These are phyloP conservation scores for Gaeumannomyces tritici DNA, from an alignment of 2,329 filamentous ascomycete genomes.

Conservation along the genomic window DNA sequence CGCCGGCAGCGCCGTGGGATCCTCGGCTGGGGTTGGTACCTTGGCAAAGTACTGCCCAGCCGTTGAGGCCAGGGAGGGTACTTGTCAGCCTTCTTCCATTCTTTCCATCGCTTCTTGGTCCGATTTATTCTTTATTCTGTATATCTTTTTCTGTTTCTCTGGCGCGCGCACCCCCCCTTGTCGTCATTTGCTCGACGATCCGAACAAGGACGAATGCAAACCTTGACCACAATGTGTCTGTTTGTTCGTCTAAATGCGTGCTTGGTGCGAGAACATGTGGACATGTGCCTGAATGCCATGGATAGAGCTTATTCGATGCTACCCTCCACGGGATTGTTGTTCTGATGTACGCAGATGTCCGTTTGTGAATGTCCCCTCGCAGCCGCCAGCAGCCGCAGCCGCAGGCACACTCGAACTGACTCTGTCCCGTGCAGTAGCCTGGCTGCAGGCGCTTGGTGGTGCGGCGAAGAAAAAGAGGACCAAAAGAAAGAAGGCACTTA, in stretches of 20 bases:
- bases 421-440: background rate
- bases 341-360: background rate
- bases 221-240: background rate
- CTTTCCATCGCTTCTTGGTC: background rate
- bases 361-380: too few relatives aligned
- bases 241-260: background rate
- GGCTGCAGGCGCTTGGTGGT: background rate
- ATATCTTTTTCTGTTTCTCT: background rate
- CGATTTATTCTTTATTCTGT: background rate
- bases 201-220: background rate
- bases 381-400: background rate
- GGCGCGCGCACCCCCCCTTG: background rate
- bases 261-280: background rate
- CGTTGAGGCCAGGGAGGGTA: constrained; percentile 2
- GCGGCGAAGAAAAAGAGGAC: background rate
- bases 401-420: background rate
- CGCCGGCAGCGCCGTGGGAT: constrained; percentile 12
- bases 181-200: background rate
- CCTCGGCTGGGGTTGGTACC: background rate
- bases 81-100: constrained; percentile 6
- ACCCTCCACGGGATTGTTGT: background rate
- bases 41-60: background rate
- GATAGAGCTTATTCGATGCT: background rate
- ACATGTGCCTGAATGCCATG: background rate
- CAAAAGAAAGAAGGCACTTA: background rate